These are phyloP conservation scores for Eucalyptus melliodora DNA, from an alignment of 345 rosid species.

Conservation along the genomic window DNA sequence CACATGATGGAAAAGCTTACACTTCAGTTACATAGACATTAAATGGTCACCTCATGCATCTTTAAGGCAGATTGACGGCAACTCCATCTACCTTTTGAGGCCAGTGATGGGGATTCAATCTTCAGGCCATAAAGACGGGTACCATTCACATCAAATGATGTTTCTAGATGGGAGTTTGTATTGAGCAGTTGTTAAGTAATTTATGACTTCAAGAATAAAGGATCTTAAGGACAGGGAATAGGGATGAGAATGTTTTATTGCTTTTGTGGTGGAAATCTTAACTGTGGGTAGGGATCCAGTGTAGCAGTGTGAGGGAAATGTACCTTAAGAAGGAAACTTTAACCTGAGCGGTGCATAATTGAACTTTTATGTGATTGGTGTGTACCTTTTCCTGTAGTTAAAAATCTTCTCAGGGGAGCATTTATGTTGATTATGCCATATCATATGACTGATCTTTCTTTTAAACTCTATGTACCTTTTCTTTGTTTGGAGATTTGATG, in stretches of 20 bases:
- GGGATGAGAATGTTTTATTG: neutral
- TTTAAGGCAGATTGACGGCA: neutral
- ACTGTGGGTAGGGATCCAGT: neutral
- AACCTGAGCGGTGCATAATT: neutral
- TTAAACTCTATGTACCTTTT: neutral
- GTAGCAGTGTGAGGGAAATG: neutral
- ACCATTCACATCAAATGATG: neutral
- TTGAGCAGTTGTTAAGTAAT: neutral
- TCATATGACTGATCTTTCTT: neutral
- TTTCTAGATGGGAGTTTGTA: neutral
- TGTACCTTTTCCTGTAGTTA: neutral
- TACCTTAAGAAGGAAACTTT: neutral
- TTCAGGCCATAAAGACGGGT: neutral
- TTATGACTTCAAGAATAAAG: neutral
- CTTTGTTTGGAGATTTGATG: neutral
- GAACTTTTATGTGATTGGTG: neutral
- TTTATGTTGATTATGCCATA: neutral
- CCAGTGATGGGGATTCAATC: neutral
- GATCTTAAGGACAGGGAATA: neutral
- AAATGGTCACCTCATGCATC: neutral
- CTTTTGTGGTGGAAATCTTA: neutral
- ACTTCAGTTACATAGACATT: neutral
- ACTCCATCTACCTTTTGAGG: neutral
- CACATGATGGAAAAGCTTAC: neutral
- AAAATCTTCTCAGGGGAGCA: neutral